phyloP scores from a whole-genome alignment of 2,329 filamentous ascomycete genomes.

The Alternaria arborescens region DNA sequence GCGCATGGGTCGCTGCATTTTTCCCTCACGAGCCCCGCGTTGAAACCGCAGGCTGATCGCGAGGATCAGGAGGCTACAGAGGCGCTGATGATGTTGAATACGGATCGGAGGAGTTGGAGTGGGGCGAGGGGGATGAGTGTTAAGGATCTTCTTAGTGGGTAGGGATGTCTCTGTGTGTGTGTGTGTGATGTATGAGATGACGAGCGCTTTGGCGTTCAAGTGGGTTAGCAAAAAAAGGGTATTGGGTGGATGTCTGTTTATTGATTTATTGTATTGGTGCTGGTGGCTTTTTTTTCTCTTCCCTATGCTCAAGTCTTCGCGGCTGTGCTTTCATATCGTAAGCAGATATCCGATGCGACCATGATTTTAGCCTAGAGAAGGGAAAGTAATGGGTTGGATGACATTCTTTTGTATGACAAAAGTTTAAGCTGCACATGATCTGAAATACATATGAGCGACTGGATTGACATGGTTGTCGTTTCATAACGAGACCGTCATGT shows the following conservation, averaged over 20 bases:
- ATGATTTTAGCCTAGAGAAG: background rate
- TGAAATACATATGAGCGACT: background rate
- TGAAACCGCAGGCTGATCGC: conserved; percentile 48
- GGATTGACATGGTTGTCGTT: background rate
- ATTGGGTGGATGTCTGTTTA: conserved; percentile 13
- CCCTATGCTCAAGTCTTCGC: background rate
- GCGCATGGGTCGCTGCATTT: conserved; percentile 40
- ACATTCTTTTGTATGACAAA: background rate
- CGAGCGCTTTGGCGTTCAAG: conserved; percentile 3
- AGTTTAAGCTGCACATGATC: background rate
- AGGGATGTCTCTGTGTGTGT: background rate
- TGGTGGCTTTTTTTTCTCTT: background rate
- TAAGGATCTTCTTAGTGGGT: conserved; percentile 55
- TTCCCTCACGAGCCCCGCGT: conserved; percentile 47
- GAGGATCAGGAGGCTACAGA: conserved; percentile 79
- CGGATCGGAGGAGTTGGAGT: conserved; percentile 69
- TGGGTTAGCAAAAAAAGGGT: conserved; percentile 5
- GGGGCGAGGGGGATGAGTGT: conserved; percentile 56
- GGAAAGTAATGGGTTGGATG: background rate
- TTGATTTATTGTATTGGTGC: conserved; percentile 10
- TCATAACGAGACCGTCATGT: accelerated
- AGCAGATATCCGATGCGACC: background rate
- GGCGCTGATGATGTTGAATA: conserved; percentile 87
- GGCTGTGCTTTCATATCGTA: background rate
- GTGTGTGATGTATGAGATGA: background rate